These are phyloP conservation scores for Tuber umbilicatum DNA, from an alignment of 495 filamentous ascomycete genomes.

Conservation along the genomic window DNA sequence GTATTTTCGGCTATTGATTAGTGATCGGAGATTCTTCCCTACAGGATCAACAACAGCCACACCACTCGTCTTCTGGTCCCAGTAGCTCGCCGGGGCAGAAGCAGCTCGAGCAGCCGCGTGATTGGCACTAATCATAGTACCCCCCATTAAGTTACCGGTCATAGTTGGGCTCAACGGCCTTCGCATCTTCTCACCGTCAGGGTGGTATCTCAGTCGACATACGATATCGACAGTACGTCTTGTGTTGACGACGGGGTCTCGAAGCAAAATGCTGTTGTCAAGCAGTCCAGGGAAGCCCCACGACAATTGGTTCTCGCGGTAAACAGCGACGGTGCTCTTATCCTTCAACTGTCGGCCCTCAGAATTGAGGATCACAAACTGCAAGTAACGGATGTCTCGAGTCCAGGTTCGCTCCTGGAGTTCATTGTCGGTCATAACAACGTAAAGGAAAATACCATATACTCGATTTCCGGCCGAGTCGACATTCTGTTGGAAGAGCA, in stretches of 20 bases:
- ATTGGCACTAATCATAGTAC: slow-evolving; percentile 38
- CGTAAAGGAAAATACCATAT: slow-evolving; percentile 42
- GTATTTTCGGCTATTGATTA: slow-evolving; percentile 40
- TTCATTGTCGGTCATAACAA: slow-evolving; percentile 43
- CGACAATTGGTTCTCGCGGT: slow-evolving; percentile 40
- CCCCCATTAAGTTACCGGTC: slow-evolving; percentile 31
- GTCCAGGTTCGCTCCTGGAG: slow-evolving; percentile 43
- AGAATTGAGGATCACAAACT: slow-evolving; percentile 42
- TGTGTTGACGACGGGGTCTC: slow-evolving; percentile 40
- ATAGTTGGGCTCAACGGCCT: slow-evolving; percentile 39
- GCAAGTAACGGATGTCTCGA: slow-evolving; percentile 41
- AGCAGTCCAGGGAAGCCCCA: slow-evolving; percentile 42
- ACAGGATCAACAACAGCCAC: slow-evolving; percentile 39
- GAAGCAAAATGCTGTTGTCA: slow-evolving; percentile 42
- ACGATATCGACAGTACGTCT: slow-evolving; percentile 41
- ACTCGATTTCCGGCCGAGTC: slow-evolving; percentile 42
- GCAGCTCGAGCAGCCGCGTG: slow-evolving; percentile 38
- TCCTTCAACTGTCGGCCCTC: slow-evolving; percentile 42
- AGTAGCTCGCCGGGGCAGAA: slow-evolving; percentile 39
- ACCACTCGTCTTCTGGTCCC: slow-evolving; percentile 38
- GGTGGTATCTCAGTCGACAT: slow-evolving; percentile 40
- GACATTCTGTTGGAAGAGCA: slow-evolving; percentile 42
- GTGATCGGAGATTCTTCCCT: slow-evolving; percentile 40
- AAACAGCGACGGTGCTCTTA: slow-evolving; percentile 41
- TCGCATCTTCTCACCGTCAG: slow-evolving; percentile 41